A percentile compares a stretch with the other conserved stretches of the same genome.
phyloP scores from a whole-genome alignment of 2,329 filamentous ascomycete species.

The Drechmeria coniospora region DNA sequence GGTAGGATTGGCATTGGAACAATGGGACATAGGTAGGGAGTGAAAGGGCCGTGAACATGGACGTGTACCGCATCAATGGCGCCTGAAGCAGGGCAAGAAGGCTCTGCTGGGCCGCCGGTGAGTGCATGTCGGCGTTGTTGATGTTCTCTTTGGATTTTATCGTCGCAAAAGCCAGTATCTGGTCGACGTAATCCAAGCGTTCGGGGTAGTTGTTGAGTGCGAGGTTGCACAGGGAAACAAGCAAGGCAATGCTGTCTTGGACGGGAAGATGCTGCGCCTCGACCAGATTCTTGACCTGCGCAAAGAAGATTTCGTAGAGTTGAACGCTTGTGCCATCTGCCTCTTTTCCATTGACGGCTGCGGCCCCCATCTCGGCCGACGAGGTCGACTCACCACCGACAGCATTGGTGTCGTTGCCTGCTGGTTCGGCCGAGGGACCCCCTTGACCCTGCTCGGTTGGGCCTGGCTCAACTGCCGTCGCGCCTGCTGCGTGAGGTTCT shows the following conservation, averaged over 20 bases:
- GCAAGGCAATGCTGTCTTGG: constrained; percentile 82
- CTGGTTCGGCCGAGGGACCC: constrained; percentile 6
- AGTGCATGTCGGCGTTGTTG: constrained; percentile 92
- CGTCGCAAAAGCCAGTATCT: constrained; percentile 78
- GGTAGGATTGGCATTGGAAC: constrained; percentile 81
- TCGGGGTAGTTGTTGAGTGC: constrained; percentile 93
- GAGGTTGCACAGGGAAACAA: constrained; percentile 88
- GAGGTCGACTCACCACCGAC: constrained; percentile 17
- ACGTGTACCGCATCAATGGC: constrained; percentile 77
- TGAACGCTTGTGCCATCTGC: constrained; percentile 51
- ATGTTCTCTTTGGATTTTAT: constrained; percentile 76
- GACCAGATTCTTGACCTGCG: constrained; percentile 86
- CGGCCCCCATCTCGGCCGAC: constrained; percentile 30
- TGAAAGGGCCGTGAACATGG: constrained; percentile 89
- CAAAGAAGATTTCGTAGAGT: constrained; percentile 94
- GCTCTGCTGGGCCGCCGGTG: constrained; percentile 71
- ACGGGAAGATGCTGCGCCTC: constrained; percentile 83
- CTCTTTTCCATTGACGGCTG: constrained; percentile 31
- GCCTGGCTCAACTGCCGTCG: constrained; percentile 16
- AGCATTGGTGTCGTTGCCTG: constrained; percentile 16
- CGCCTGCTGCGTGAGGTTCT: constrained; percentile 17
- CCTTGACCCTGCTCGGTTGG: constrained; percentile 10
- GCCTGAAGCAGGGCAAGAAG: constrained; percentile 81
- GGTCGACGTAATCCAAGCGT: constrained; percentile 84
- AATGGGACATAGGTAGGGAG: constrained; percentile 85